Evolutionary conservation across 495 filamentous ascomycete genomes (phyloP), one percentile per base, ranked within the genome.

Genomic region (Clavariopsis aquatica): DNA sequence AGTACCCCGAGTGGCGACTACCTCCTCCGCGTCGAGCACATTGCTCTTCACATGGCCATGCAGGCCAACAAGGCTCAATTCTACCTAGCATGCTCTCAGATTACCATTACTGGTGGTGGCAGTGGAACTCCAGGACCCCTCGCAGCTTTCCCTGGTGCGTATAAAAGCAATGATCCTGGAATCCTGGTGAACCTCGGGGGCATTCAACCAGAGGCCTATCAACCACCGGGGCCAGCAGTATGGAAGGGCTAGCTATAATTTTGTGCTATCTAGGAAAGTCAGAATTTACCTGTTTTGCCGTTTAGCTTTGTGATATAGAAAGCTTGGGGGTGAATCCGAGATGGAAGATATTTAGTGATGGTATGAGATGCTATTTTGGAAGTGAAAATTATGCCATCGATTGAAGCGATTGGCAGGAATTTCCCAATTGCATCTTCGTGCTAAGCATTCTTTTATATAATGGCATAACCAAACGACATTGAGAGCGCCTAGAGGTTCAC

Each of bases 1-100:
- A 77, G 76, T 52, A 77, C 84, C 64, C 76, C 80, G 0, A 73
- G 73, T 49, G 85, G 85, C 60, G 82, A 87, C 57, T 88, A 88
- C 62, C 81, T 88, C 45, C 77, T 87, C 46, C 81, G 85, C 7
- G 83, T 84, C 56, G 84, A 87, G 70, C 80, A 82, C n/a, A 79
- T 87, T 15, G 83, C 83, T n/a, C 70, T 83, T 55, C 81, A 83
- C 69, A 74, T 57, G 43, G 72, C 71, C 6, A 53, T 38, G 24
- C 53, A 64, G 38, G 29, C 47, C 7, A 71, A 71, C 34, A 65
- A 64, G 27, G 71, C 72, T 8, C 71, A 73, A 53, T 75, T 73
- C 55, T 73, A 74, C 45, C 43, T 73, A 23, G n/a, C 51, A 4
- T 73, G 72, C 46, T 61, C 60, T 13, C 72, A 74, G 52, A 53